phyloP scores from a whole-genome alignment of 2,329 filamentous ascomycete genomes.

The Neofusicoccum umdonicola region DNA sequence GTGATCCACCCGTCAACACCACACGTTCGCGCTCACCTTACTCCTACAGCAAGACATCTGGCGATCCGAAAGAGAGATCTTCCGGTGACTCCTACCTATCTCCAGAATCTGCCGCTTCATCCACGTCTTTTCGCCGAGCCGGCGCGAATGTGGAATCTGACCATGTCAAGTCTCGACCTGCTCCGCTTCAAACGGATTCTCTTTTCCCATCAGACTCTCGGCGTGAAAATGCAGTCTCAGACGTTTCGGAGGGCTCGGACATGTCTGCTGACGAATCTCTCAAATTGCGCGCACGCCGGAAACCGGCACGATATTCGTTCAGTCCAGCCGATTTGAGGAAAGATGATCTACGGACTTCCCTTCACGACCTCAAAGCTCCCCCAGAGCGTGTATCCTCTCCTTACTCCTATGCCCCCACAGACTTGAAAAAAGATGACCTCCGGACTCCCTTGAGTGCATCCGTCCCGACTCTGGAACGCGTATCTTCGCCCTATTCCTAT shows the following conservation, averaged over 20 bases:
- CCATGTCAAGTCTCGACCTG: neutral
- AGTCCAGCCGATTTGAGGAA: conserved; percentile 31
- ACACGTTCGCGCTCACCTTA: conserved; percentile 47
- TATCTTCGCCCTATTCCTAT: conserved; percentile 5
- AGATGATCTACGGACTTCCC: conserved; percentile 32
- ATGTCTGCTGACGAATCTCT: conserved; percentile 28
- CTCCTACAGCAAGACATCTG: conserved; percentile 38
- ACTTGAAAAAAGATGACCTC: conserved; percentile 35
- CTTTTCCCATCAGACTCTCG: neutral
- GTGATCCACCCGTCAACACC: conserved; percentile 39
- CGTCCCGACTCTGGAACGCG: neutral
- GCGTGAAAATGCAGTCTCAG: conserved; percentile 24
- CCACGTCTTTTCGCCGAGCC: neutral
- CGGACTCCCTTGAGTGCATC: conserved; percentile 27
- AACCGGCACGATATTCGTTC: conserved; percentile 40
- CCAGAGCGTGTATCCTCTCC: conserved; percentile 4
- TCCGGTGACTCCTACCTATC: conserved; percentile 42
- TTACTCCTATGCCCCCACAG: conserved; percentile 23
- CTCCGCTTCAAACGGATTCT: neutral
- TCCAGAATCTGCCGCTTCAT: neutral
- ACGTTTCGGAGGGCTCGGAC: conserved; percentile 35
- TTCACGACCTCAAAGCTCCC: conserved; percentile 21
- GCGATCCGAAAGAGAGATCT: conserved; percentile 26
- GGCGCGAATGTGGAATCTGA: neutral
- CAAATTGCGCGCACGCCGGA: conserved; percentile 30